Evolutionary conservation across 78 protist species (phyloP), one percentile per base, ranked within the genome.

Genomic region (Polysphondylium violaceum): DNA sequence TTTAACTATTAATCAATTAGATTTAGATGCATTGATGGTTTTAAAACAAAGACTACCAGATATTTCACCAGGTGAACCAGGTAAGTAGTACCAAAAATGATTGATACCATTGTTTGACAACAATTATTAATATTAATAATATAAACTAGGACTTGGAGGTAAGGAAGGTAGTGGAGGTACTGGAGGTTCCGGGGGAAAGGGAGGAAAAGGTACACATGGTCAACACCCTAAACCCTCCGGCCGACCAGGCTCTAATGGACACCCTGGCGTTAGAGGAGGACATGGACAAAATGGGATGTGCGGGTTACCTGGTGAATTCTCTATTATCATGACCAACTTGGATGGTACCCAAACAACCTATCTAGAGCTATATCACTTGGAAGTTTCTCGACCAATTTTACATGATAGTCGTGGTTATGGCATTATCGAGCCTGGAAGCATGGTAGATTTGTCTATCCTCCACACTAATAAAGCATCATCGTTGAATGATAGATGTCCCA

Each of bases 401-500:
- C 58, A 38, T 21, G 93, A 86, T 53, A 56, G 63, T 21, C 43
- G 71, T 21, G 93, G 93, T 9, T 86, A 86, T 65, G 51, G 31
- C 12, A 44, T 86, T 0, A 86, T 86, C 4, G 93, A 86, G 25
- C 93, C 93, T 5, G 83, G 14, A 41, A 33, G 72, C 3, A 29
- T 65, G n/a, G 77, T 75, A 33, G 51, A 38, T 3, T 27, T 86
- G 3, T 35, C 38, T 23, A 74, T 86, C 2, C 36, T 56, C 1
- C 93, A 86, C 40, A 29, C 36, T 23, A 86, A 86, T 55, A 44
- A 60, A 16, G 93, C 76, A 29, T 74, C 76, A 14, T 65, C 65
- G 93, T 31, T 33, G 67, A 25, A 60, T 60, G 67, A n/a, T n/a
- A n/a, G n/a, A n/a, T n/a, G n/a, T n/a, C 93, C 93, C 14, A 73